A percentile compares a stretch with the other conserved stretches of the same genome.
These are phyloP conservation scores for Herpetospermum pedunculosum DNA, from an alignment of 306 rosid species.

Conservation along the genomic window DNA sequence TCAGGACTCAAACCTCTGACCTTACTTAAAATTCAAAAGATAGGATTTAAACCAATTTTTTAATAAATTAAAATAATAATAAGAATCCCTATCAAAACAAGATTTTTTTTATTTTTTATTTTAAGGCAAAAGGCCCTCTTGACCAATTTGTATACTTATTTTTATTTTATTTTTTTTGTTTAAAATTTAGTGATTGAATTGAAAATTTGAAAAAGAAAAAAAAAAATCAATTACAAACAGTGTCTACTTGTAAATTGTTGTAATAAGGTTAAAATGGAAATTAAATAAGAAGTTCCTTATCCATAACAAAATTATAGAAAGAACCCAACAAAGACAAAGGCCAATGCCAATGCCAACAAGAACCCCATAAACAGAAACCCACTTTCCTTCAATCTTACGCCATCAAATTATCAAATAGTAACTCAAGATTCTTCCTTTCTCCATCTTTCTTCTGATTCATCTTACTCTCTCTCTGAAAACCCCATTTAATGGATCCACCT, in stretches of 20 bases:
- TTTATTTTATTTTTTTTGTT: too few species aligned
- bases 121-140: neutral
- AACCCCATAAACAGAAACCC: neutral
- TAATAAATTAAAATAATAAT: neutral
- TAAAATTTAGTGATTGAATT: neutral
- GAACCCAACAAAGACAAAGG: neutral
- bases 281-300: neutral
- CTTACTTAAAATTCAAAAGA: too few species aligned
- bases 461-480: constrained; percentile 13
- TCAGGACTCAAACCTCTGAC: too few species aligned
- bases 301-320: neutral
- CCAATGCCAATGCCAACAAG: constrained; percentile 4
- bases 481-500: constrained; percentile 8
- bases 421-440: constrained; percentile 13
- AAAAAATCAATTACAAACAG: too few species aligned
- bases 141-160: neutral
- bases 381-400: constrained; percentile 17
- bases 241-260: too few species aligned
- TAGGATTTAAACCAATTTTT: neutral
- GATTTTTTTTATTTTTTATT: neutral
- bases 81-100: neutral
- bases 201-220: too few species aligned
- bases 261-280: neutral
- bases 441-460: constrained; percentile 18
- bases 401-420: constrained; percentile 15